These are phyloP conservation scores for Brettanomyces anomalus DNA, from an alignment of 805 yeast genomes.

Conservation along the genomic window DNA sequence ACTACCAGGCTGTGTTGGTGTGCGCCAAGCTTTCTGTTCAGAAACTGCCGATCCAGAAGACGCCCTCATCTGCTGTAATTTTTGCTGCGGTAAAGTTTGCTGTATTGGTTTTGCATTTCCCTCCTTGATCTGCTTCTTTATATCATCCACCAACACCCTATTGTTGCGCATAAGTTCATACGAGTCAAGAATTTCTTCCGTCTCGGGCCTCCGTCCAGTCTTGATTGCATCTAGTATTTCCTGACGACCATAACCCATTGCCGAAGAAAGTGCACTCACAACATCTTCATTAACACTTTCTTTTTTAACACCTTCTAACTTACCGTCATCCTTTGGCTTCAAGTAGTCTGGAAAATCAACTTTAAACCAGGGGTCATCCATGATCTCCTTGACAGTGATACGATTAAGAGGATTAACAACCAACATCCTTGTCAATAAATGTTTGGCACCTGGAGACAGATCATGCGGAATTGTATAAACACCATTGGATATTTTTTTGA, in stretches of 20 bases:
- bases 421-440: constrained; percentile 76
- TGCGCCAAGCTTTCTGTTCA: constrained; percentile 17
- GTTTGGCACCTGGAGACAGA: constrained; percentile 77
- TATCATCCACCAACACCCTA: constrained; percentile 56
- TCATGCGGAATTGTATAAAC: constrained; percentile 86
- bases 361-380: constrained; percentile 92
- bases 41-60: neutral
- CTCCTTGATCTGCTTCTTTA: constrained; percentile 31
- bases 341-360: constrained; percentile 73
- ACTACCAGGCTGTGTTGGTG: constrained; percentile 21
- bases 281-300: constrained; percentile 63
- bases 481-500: constrained; percentile 88
- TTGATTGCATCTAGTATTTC: constrained; percentile 65
- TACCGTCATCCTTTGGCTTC: constrained; percentile 44
- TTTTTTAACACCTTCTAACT: constrained; percentile 21
- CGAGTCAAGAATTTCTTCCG: constrained; percentile 80
- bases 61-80: neutral
- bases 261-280: constrained; percentile 60
- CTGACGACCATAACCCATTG: constrained; percentile 85
- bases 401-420: constrained; percentile 92
- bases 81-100: neutral
- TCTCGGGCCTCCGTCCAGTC: constrained; percentile 31
- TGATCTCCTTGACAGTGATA: constrained; percentile 84
- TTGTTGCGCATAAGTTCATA: constrained; percentile 78
- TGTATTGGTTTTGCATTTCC: neutral